Evolutionary conservation across 495 filamentous ascomycete species (phyloP).

Genomic region (Jackrogersella minutella): DNA sequence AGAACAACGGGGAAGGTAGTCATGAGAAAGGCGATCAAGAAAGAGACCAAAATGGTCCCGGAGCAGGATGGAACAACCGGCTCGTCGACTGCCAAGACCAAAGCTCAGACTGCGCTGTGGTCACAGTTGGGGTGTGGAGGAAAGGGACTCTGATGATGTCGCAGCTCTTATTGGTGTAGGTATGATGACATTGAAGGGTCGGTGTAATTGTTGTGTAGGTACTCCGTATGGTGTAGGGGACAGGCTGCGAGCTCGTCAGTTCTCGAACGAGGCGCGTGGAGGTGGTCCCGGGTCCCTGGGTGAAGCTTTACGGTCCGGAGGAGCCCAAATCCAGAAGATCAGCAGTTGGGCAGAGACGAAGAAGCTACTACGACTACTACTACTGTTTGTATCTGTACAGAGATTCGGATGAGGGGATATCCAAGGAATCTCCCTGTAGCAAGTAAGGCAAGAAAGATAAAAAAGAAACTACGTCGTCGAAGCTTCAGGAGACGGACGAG

Average conservation of each 20-base stretch:
- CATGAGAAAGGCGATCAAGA: constrained; percentile 49
- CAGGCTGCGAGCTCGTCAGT: constrained; percentile 39
- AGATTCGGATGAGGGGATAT: constrained; percentile 19
- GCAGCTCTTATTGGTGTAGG: constrained; percentile 43
- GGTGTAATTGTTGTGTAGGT: constrained; percentile 38
- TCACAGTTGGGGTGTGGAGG: constrained; percentile 46
- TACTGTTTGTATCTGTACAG: constrained; percentile 27
- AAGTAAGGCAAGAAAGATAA: constrained; percentile 10
- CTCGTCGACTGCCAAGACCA: constrained; percentile 40
- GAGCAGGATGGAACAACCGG: constrained; percentile 40
- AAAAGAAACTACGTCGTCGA: constrained; percentile 39
- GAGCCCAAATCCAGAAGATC: constrained; percentile 49
- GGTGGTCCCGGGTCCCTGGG: constrained; percentile 41
- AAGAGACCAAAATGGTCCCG: constrained; percentile 40
- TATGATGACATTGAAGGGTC: constrained; percentile 45
- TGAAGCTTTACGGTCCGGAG: constrained; percentile 41
- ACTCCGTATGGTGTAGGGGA: constrained; percentile 35
- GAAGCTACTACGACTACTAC: constrained; percentile 29
- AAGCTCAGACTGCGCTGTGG: constrained; percentile 43
- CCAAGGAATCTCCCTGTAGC: constrained; percentile 26
- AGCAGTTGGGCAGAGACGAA: constrained; percentile 50
- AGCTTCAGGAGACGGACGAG: constrained; percentile 38
- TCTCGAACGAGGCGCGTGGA: constrained; percentile 43
- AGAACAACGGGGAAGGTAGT: constrained; percentile 50
- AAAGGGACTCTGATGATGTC: constrained; percentile 40